Evolutionary conservation across 163 green algal species (phyloP), one percentile per base, ranked within the genome.

Genomic region (Coccomyxa subellipsoidea): DNA sequence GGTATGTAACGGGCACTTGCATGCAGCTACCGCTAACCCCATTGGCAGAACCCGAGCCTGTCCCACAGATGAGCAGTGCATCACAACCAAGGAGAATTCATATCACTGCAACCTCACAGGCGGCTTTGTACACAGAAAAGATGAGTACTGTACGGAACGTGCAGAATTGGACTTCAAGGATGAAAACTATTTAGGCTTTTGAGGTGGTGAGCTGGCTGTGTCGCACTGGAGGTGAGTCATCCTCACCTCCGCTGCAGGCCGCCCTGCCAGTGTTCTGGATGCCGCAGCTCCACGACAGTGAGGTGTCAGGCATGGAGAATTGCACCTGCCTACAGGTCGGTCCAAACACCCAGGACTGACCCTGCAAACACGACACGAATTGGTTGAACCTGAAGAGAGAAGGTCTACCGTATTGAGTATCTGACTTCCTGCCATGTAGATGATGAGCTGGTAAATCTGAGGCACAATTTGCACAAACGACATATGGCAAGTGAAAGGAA

Each of bases 301-400:
- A 73, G 3, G 66, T 73, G 66, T 73, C 66, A 73, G 66, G 66
- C 29, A 73, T 73, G 27, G 66, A 36, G 66, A 73, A 36, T 12
- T 32, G 66, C 8, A 4, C 8, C 66, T 73, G 66, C 66, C 32
- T 18, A n/a, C 66, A 73, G 10, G 27, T 73, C 15, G 66, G 66
- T 32, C 66, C 66, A 73, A 73, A 73, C 21, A 73, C n/a, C 66
- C 66, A 73, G 47, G 47, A 59, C 47, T 59, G 47, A 59, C 47
- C 47, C 47, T 59, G 23, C 47, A 59, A n/a, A n/a, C n/a, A n/a
- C n/a, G n/a, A n/a, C n/a, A n/a, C n/a, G n/a, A n/a, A n/a, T n/a
- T n/a, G n/a, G n/a, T n/a, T n/a, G n/a, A n/a, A n/a, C n/a, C n/a
- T n/a, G n/a, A n/a, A n/a, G n/a, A n/a, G n/a, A n/a, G n/a, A n/a